phyloP scores from a whole-genome alignment of 768 basidiomycete genomes.

The Rhodotorula diobovata region DNA sequence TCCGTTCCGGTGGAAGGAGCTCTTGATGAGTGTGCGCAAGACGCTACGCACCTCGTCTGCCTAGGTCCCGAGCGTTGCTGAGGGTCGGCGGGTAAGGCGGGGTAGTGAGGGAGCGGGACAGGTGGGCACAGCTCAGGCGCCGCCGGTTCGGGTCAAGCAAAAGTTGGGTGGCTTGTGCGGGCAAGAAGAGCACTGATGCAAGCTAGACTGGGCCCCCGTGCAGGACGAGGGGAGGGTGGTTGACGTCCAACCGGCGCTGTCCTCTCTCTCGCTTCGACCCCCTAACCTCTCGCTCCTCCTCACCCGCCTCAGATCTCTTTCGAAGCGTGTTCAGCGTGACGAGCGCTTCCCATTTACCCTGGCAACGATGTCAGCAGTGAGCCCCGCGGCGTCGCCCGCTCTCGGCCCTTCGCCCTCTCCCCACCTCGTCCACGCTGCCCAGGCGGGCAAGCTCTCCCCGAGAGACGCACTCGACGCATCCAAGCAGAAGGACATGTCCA shows the following conservation, averaged over 20 bases:
- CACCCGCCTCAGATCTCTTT: too few species aligned
- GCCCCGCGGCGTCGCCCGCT: not conserved
- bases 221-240: too few species aligned
- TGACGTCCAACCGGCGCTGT: too few species aligned
- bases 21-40: not conserved
- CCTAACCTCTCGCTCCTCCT: too few species aligned
- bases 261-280: too few species aligned
- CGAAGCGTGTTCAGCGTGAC: not conserved
- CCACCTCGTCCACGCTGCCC: not conserved
- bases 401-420: not conserved
- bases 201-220: too few species aligned
- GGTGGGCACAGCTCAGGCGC: not conserved
- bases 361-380: not conserved
- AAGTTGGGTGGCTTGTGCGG: not conserved
- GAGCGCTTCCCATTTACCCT: not conserved
- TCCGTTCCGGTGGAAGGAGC: not conserved
- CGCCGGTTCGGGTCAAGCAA: not conserved
- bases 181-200: not conserved
- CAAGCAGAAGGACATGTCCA: conserved; percentile 44
- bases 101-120: not conserved
- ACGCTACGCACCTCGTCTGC: not conserved
- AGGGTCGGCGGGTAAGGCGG: too few species aligned
- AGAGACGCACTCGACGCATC: not conserved
- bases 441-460: conserved; percentile 46
- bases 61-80: not conserved